Evolutionary conservation across 1,139 yeast species (phyloP).

Genomic region (Kodamaea plutei): DNA sequence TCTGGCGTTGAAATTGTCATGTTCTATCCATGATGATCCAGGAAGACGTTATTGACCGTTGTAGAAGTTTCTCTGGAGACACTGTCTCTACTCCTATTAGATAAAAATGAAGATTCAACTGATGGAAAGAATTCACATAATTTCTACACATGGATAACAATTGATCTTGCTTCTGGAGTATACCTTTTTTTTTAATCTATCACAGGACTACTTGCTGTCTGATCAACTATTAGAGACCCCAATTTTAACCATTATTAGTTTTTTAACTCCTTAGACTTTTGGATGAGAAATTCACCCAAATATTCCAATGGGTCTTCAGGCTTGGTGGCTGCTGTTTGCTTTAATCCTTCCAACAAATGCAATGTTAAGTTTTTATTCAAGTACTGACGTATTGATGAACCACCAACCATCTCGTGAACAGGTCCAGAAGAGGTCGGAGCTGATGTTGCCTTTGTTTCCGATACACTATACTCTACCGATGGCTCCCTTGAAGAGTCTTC

Average conservation of each 20-base stretch:
- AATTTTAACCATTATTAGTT: neutral
- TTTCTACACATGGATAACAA: too few relatives aligned
- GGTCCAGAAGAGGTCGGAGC: conserved; percentile 15
- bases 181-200: too few relatives aligned
- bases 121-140: too few relatives aligned
- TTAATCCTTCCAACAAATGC: conserved; percentile 64
- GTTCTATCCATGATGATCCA: too few relatives aligned
- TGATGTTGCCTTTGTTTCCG: neutral
- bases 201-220: too few relatives aligned
- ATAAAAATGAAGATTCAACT: too few relatives aligned
- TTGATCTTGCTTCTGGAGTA: too few relatives aligned
- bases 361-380: conserved; percentile 69
- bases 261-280: conserved; percentile 33
- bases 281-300: conserved; percentile 67
- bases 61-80: too few relatives aligned
- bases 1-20: too few relatives aligned
- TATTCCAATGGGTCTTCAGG: conserved; percentile 69
- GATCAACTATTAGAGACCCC: too few relatives aligned
- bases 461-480: neutral
- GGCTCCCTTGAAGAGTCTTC: conserved; percentile 1
- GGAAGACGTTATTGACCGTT: too few relatives aligned
- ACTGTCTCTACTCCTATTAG: too few relatives aligned
- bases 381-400: conserved; percentile 77
- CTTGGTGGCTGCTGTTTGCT: conserved; percentile 49
- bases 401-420: conserved; percentile 63